Percentiles rank a stretch among this genome's conserved stretches.
These are phyloP conservation scores for Saccharomycopsis selenospora DNA, from an alignment of 805 yeast species.

Conservation along the genomic window DNA sequence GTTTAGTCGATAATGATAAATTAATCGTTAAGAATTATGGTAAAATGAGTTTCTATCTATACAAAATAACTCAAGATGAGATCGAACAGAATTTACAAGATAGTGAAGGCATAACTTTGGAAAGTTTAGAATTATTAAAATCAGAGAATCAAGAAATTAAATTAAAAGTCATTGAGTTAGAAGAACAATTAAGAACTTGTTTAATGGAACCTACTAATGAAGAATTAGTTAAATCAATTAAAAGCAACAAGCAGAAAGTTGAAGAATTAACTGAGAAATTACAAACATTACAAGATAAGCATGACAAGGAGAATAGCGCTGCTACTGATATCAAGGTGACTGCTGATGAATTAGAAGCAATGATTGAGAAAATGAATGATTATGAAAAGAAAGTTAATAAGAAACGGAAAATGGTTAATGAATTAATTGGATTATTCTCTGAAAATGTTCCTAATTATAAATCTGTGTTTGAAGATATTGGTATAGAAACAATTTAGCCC, in stretches of 20 bases:
- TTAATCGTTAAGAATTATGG: conserved; percentile 38
- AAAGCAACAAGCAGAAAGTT: not conserved
- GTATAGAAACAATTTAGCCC: too few species aligned
- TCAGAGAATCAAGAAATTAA: not conserved
- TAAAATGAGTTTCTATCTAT: conserved; percentile 36
- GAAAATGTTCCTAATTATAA: conserved; percentile 10
- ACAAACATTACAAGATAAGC: not conserved
- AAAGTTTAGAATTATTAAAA: not conserved
- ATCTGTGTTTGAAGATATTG: conserved; percentile 6
- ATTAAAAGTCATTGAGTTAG: not conserved
- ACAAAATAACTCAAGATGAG: not conserved
- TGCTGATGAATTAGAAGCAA: not conserved
- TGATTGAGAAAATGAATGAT: not conserved
- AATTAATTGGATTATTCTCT: conserved; percentile 1
- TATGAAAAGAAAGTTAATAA: conserved; percentile 4
- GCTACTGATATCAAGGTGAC: too few species aligned
- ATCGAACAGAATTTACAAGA: not conserved
- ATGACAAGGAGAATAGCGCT: too few species aligned
- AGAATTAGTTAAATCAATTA: not conserved
- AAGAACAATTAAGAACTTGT: not conserved
- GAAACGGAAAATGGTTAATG: conserved; percentile 3
- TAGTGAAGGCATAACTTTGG: conserved; percentile 2
- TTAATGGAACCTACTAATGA: not conserved
- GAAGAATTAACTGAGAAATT: not conserved
- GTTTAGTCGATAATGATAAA: conserved; percentile 29